Percentiles rank a stretch among this genome's conserved stretches.
Conservation (phyloP, 768 basidiomycete species). For the Trametes sanguinea region DNA sequence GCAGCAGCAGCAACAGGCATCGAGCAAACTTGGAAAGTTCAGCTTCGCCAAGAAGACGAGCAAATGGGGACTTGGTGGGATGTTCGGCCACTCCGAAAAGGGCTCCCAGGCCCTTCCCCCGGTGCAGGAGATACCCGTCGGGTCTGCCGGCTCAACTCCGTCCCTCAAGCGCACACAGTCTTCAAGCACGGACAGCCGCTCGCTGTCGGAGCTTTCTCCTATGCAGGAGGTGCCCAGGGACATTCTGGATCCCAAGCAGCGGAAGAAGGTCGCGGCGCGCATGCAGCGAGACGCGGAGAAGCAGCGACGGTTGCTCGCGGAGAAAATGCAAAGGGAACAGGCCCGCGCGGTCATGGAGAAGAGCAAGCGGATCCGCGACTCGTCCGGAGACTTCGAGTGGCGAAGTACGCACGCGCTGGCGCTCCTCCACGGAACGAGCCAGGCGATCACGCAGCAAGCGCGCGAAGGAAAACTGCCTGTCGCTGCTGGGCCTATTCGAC, state of each 20-base stretch:
- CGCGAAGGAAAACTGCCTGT: slow-evolving; percentile 46
- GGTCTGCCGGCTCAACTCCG: slow-evolving; percentile 53
- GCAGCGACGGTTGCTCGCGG: slow-evolving; percentile 74
- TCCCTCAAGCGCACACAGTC: slow-evolving; percentile 81
- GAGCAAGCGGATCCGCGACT: slow-evolving; percentile 71
- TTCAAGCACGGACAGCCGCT: slow-evolving; percentile 71
- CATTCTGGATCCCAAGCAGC: slow-evolving; percentile 65
- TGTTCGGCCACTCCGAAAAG: slow-evolving; percentile 77
- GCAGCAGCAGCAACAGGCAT: slow-evolving; percentile 22
- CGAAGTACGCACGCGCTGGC: slow-evolving; percentile 20
- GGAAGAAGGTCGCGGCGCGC: slow-evolving; percentile 81
- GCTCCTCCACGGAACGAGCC: slow-evolving; percentile 44
- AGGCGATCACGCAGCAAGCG: slow-evolving; percentile 29
- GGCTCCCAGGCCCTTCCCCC: slow-evolving; percentile 54
- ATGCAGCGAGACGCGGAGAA: slow-evolving; percentile 80
- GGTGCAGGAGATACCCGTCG: slow-evolving; percentile 67
- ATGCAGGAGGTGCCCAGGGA: slow-evolving; percentile 35
- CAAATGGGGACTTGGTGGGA: slow-evolving; percentile 59
- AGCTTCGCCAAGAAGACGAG: slow-evolving; percentile 70
- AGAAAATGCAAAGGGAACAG: slow-evolving; percentile 79
- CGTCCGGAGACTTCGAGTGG: slow-evolving; percentile 38
- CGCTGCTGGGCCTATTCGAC: slow-evolving; percentile 65
- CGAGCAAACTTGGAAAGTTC: slow-evolving; percentile 57
- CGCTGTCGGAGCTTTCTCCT: slow-evolving; percentile 58
- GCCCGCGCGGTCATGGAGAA: slow-evolving; percentile 93